Percentiles rank a stretch among this genome's conserved stretches.
Evolutionary conservation across 345 rosid genomes (phyloP).

Genomic region (Populus davidiana): DNA sequence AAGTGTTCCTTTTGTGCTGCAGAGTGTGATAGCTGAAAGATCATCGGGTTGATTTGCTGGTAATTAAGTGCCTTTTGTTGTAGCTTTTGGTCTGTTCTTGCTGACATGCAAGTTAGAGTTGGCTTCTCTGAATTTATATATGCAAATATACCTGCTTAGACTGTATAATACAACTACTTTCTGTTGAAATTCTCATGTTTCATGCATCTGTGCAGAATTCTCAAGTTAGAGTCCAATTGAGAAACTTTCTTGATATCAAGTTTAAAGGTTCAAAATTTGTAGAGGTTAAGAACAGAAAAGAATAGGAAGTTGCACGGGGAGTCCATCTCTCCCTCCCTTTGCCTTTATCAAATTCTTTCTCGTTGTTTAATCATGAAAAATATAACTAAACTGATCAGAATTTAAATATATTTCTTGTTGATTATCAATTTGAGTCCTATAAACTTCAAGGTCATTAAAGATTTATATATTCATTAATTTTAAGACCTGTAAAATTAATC

Average conservation of each 20-base stretch:
- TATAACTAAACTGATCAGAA: too few species aligned
- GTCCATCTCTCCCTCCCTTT: slow-evolving; percentile 7
- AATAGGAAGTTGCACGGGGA: slow-evolving; percentile 7
- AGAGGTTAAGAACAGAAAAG: not conserved
- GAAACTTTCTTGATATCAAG: slow-evolving; percentile 5
- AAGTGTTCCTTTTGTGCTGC: not conserved
- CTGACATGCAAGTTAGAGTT: not conserved
- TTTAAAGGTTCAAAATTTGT: not conserved
- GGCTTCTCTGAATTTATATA: not conserved
- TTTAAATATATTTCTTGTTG: too few species aligned
- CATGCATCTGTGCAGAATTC: slow-evolving; percentile 23
- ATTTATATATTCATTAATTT: too few species aligned
- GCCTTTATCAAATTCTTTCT: not conserved
- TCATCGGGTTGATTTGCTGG: not conserved
- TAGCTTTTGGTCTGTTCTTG: not conserved
- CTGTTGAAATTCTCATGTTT: not conserved
- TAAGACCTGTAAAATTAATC: too few species aligned
- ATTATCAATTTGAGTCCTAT: too few species aligned
- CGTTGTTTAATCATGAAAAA: too few species aligned
- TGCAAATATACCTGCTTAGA: not conserved
- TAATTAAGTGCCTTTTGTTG: not conserved
- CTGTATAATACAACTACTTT: not conserved
- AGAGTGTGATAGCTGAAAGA: not conserved
- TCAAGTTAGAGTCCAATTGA: not conserved
- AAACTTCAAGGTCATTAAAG: too few species aligned